Conservation (phyloP, 805 yeast genomes). For the Wickerhamomyces bisporus region DNA sequence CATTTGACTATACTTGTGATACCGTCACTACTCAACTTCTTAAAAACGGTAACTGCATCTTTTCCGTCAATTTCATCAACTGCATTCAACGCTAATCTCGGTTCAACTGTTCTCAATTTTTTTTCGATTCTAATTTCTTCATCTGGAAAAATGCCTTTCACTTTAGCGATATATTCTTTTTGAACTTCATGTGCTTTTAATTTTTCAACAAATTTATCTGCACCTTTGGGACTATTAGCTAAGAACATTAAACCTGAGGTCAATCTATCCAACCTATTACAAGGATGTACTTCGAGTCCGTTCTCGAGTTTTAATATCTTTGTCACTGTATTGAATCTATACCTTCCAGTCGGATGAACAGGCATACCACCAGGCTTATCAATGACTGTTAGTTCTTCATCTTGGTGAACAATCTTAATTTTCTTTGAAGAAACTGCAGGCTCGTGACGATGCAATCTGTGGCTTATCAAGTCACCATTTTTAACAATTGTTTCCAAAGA, state of each 20-base stretch:
- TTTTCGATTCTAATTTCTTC: conserved; percentile 52
- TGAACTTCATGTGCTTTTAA: conserved; percentile 50
- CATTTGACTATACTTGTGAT: conserved; percentile 70
- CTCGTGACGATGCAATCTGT: conserved; percentile 80
- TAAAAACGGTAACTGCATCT: conserved; percentile 68
- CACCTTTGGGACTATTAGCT: conserved; percentile 38
- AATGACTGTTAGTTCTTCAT: conserved; percentile 71
- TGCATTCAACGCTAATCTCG: conserved; percentile 60
- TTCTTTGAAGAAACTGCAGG: conserved; percentile 42
- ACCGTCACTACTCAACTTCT: conserved; percentile 20
- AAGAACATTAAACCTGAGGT: conserved; percentile 90
- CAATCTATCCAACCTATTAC: conserved; percentile 83
- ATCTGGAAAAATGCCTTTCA: conserved; percentile 80
- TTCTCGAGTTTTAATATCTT: conserved; percentile 69
- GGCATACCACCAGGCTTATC: conserved; percentile 96
- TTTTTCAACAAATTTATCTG: conserved; percentile 64
- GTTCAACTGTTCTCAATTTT: conserved; percentile 67
- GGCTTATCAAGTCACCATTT: conserved; percentile 81
- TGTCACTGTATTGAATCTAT: conserved; percentile 70
- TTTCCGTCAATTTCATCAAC: conserved; percentile 38
- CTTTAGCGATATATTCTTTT: conserved; percentile 77
- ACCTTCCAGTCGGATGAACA: conserved; percentile 91
- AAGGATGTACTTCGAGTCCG: conserved; percentile 67
- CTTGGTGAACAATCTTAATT: conserved; percentile 40
- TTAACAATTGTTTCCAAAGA: conserved; percentile 56